Evolutionary conservation across 139 green algal genomes (phyloP), one percentile per base, ranked within the genome.

Genomic region (Picochlorum sp.): DNA sequence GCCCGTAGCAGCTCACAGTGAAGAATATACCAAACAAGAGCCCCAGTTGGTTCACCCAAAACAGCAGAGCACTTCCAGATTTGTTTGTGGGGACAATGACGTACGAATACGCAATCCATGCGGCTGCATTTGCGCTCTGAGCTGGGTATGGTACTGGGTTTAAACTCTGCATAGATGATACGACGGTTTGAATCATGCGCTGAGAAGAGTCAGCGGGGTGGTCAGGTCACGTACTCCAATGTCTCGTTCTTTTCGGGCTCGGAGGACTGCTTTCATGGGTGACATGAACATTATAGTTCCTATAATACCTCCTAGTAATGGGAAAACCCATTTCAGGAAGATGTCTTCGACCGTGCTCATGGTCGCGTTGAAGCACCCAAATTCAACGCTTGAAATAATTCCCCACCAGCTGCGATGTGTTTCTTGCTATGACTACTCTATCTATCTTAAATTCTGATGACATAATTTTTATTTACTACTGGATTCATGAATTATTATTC

Each of bases 131-230:
- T 9, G 71, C 73, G 1, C 78, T 62, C 6, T 83, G 73, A 9
- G 81, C 52, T 4, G 73, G 60, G 34, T 86, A 84, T 1, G 84
- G 84, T 5, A 88, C 60, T 4, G 80, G 77, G 65, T 90, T 90
- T 4, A 90, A 58, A 37, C 80, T 70, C 82, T 88, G 72, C 69
- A 62, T 49, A 49, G 21, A 50, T 18, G 28, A 30, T 30, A 30
- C 28, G 3, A 30, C 28, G 28, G 4, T 30, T 30, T 30, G 4
- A 30, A 6, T 30, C 28, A 30, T 30, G 4, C 28, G 28, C 28
- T 5, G 28, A 30, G 28, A 30, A 30, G 28, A 30, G 0, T 5
- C 28, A 30, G 28, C 28, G 28, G 28, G 28, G 28, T 30, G 28
- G 28, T 6, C 28, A 30, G 28, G 3, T 30, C 28, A 66, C 62